Evolutionary conservation across 176 grass and related monocot genomes (phyloP).

Genomic region (Triticum timopheevii): DNA sequence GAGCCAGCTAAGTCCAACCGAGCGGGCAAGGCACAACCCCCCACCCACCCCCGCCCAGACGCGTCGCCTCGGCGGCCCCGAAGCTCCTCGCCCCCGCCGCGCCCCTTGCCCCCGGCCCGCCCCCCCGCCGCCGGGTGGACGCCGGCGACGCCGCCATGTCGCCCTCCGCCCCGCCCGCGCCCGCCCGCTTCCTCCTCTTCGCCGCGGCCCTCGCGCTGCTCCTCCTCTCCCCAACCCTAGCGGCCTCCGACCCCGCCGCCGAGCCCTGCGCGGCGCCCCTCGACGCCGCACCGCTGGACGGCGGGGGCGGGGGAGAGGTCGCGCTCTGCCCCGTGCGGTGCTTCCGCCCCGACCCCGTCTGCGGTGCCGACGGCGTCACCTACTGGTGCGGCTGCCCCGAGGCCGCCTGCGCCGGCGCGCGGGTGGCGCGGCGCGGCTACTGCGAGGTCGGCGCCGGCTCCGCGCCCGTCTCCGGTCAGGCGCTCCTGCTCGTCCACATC

Average conservation of each 20-base stretch:
- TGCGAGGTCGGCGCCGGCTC: conserved; percentile 76
- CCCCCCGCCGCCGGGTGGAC: conserved; percentile 15
- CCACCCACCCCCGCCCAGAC: conserved; percentile 21
- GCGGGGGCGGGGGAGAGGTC: conserved; percentile 22
- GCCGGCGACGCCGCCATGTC: conserved; percentile 44
- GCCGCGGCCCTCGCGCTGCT: conserved; percentile 30
- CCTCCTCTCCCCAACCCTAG: conserved; percentile 46
- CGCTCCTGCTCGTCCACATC: conserved; percentile 83
- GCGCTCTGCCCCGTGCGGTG: conserved; percentile 61
- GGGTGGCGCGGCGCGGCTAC: conserved; percentile 64
- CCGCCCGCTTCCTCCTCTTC: conserved; percentile 31
- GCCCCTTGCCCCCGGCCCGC: background rate
- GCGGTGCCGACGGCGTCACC: conserved; percentile 71
- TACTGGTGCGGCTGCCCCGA: conserved; percentile 91
- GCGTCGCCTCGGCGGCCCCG: conserved; percentile 4
- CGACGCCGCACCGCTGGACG: conserved; percentile 31
- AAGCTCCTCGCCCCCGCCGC: conserved; percentile 18
- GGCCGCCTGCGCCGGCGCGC: conserved; percentile 73
- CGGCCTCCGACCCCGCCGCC: conserved; percentile 11
- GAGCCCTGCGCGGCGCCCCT: conserved; percentile 24
- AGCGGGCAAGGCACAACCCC: background rate
- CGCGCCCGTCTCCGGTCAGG: conserved; percentile 70
- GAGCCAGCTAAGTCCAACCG: conserved; percentile 37
- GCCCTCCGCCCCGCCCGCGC: background rate
- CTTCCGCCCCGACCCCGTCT: conserved; percentile 86